Evolutionary conservation across 805 yeast genomes (phyloP).

Genomic region (Lachancea dasiensis): DNA sequence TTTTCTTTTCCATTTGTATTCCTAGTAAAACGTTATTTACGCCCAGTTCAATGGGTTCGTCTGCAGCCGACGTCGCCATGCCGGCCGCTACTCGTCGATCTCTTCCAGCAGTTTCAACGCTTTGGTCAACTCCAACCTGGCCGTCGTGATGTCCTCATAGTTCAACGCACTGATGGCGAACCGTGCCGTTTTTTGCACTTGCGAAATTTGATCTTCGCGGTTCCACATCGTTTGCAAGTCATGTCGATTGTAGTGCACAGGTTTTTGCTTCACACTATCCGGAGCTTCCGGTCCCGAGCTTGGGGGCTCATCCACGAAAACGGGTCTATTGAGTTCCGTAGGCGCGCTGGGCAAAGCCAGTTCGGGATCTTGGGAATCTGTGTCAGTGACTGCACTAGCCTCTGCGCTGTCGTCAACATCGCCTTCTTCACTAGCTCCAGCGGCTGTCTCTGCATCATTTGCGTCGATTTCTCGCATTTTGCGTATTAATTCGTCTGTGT

Average conservation of each 20-base stretch:
- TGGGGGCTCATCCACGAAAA: slow-evolving; percentile 1
- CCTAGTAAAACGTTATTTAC: no score
- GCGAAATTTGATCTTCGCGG: slow-evolving; percentile 48
- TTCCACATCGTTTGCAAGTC: slow-evolving; percentile 41
- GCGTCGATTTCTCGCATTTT: slow-evolving; percentile 5
- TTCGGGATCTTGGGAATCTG: no score
- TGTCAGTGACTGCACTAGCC: no score
- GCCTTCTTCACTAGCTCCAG: no score
- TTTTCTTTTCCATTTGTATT: no score
- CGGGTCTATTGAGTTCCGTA: background rate
- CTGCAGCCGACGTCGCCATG: no score
- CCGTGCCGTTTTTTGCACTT: slow-evolving; percentile 63
- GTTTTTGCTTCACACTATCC: background rate
- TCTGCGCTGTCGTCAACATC: no score
- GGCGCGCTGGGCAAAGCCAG: slow-evolving; percentile 5
- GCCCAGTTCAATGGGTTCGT: no score
- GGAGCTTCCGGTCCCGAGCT: no score
- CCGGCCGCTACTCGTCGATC: no score
- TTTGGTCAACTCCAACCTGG: slow-evolving; percentile 50
- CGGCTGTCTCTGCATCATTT: no score
- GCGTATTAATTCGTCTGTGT: slow-evolving; percentile 4
- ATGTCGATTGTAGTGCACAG: slow-evolving; percentile 1
- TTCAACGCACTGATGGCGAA: slow-evolving; percentile 75
- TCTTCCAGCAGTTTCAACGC: slow-evolving; percentile 43
- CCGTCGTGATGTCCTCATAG: slow-evolving; percentile 68